Evolutionary conservation across 2,329 filamentous ascomycete species (phyloP).

Genomic region (Fusarium protoensiforme): DNA sequence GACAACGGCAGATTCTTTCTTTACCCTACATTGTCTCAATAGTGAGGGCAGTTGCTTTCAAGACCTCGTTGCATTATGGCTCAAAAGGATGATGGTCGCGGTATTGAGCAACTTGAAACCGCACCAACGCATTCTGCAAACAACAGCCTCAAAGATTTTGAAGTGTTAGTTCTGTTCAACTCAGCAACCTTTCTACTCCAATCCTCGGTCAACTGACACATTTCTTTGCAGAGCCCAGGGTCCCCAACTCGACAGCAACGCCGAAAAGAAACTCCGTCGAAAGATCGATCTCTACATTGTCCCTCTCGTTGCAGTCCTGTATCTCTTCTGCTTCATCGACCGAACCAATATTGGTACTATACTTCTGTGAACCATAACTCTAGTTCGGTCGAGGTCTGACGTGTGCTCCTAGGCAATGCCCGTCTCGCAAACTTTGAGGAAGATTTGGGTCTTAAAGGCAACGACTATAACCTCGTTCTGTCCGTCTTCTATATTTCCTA

Average conservation of each 20-base stretch:
- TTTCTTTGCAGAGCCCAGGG: neutral
- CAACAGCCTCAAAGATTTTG: neutral
- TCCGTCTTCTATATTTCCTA: slow-evolving; percentile 72
- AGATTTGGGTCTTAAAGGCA: slow-evolving; percentile 63
- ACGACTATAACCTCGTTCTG: slow-evolving; percentile 70
- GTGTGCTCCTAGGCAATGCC: slow-evolving; percentile 51
- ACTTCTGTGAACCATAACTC: neutral
- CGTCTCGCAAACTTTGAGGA: slow-evolving; percentile 65
- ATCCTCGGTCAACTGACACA: neutral
- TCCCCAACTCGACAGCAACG: neutral
- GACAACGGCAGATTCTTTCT: too few relatives aligned
- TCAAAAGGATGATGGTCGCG: neutral
- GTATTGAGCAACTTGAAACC: neutral
- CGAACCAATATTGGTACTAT: neutral
- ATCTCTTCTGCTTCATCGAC: neutral
- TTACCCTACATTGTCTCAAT: too few relatives aligned
- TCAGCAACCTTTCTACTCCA: neutral
- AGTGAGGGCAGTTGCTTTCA: too few relatives aligned
- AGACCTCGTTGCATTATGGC: neutral
- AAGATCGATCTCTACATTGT: neutral
- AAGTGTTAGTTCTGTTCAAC: neutral
- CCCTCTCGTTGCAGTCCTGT: neutral
- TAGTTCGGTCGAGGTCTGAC: neutral
- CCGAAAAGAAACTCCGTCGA: neutral
- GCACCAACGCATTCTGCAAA: neutral